Evolutionary conservation across 805 yeast genomes (phyloP).

Genomic region (Monosporozyma solicola): DNA sequence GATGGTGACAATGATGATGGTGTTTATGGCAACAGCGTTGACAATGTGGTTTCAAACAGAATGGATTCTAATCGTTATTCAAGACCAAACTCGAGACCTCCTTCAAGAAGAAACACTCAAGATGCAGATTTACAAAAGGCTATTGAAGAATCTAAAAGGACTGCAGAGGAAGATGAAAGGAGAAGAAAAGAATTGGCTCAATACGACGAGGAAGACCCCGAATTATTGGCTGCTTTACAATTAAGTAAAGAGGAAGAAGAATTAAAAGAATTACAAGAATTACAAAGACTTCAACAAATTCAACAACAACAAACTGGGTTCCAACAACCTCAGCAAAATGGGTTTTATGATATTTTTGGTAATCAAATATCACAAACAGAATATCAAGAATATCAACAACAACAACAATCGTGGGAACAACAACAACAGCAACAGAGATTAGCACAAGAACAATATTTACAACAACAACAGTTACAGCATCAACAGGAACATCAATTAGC

Average conservation of each 20-base stretch:
- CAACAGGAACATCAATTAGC: slow-evolving; percentile 3
- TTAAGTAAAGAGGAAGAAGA: slow-evolving; percentile 28
- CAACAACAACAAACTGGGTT: slow-evolving; percentile 10
- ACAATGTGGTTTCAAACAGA: background rate
- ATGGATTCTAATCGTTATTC: background rate
- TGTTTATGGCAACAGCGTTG: background rate
- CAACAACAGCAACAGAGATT: slow-evolving; percentile 23
- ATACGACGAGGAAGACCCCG: slow-evolving; percentile 21
- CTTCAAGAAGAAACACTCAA: slow-evolving; percentile 18
- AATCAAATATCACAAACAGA: slow-evolving; percentile 25
- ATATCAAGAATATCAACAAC: slow-evolving; percentile 25
- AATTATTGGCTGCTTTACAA: slow-evolving; percentile 25
- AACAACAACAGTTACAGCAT: slow-evolving; percentile 21
- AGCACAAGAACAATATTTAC: slow-evolving; percentile 19
- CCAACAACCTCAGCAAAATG: slow-evolving; percentile 12
- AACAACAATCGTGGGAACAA: slow-evolving; percentile 16
- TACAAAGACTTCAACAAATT: slow-evolving; percentile 20
- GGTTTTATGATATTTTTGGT: slow-evolving; percentile 22
- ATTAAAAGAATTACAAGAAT: slow-evolving; percentile 23
- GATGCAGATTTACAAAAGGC: slow-evolving; percentile 78
- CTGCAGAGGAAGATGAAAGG: slow-evolving; percentile 77
- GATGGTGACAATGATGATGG: background rate
- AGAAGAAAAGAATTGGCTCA: slow-evolving; percentile 33
- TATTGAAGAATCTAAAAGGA: slow-evolving; percentile 64
- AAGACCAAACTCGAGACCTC: background rate